These are phyloP conservation scores for Pythium scleroteichum DNA, from an alignment of 352 stramenopile species.

Conservation along the genomic window DNA sequence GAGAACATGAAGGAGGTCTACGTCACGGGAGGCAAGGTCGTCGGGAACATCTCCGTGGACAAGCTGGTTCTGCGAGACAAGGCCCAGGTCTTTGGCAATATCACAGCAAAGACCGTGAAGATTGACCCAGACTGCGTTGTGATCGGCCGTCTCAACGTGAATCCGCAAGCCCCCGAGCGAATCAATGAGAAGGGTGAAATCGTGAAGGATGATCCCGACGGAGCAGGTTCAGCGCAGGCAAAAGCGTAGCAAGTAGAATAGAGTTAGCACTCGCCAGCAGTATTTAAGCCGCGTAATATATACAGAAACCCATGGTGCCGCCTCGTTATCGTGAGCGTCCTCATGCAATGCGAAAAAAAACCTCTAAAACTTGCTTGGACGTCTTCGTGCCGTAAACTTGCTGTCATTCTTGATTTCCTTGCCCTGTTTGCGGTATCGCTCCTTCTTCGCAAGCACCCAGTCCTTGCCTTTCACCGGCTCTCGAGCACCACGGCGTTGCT, in stretches of 20 bases:
- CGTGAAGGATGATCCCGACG: constrained; percentile 49
- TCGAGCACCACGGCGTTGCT: constrained; percentile 53
- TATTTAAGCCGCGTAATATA: constrained; percentile 59
- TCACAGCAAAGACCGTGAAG: constrained; percentile 87
- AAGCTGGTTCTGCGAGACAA: constrained; percentile 86
- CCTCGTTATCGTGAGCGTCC: constrained; percentile 12
- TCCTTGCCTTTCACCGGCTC: constrained; percentile 84
- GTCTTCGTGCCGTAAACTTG: constrained; percentile 98
- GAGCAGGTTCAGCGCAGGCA: constrained; percentile 5
- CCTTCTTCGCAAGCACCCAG: constrained; percentile 98
- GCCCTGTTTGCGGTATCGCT: constrained; percentile 96
- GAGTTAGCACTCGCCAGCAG: constrained; percentile 7
- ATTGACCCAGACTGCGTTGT: constrained; percentile 90
- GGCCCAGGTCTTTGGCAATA: constrained; percentile 87
- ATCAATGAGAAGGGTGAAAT: constrained; percentile 87
- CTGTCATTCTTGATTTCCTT: constrained; percentile 97
- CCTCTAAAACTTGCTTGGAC: constrained; percentile 95
- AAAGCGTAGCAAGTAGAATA: constrained; percentile 22
- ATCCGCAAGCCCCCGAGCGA: constrained; percentile 77
- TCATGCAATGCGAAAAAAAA: neutral
- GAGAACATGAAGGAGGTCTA: constrained; percentile 90
- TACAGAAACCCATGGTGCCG: constrained; percentile 28
- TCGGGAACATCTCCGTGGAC: constrained; percentile 86
- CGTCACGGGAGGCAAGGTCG: constrained; percentile 80
- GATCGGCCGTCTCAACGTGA: constrained; percentile 84